Evolutionary conservation across 1,139 yeast species (phyloP).

Genomic region (Sugiyamaella xylanicola): DNA sequence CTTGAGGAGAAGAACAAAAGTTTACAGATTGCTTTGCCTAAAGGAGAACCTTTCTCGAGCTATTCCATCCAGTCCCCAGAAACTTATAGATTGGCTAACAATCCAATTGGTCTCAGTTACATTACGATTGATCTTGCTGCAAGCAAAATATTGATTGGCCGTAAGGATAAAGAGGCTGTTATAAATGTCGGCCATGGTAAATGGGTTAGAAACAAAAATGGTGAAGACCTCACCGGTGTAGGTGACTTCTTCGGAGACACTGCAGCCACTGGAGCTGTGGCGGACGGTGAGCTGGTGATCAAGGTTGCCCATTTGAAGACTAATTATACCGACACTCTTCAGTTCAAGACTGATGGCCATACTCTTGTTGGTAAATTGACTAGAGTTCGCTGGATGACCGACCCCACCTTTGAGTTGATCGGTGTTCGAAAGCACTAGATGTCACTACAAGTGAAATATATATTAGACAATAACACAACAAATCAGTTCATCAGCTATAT

Average conservation of each 20-base stretch:
- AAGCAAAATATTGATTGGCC: conserved; percentile 1
- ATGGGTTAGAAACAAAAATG: conserved; percentile 13
- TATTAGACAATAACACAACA: no score
- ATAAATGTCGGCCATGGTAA: conserved; percentile 12
- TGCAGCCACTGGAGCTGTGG: conserved; percentile 15
- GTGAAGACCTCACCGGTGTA: conserved; percentile 9
- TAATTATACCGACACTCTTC: conserved; percentile 6
- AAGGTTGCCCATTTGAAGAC: conserved; percentile 14
- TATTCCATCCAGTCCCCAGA: neutral
- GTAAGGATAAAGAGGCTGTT: conserved; percentile 1
- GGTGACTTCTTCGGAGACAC: conserved; percentile 16
- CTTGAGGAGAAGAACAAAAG: conserved; percentile 7
- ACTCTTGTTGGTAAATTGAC: conserved; percentile 4
- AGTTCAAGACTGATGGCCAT: conserved; percentile 6
- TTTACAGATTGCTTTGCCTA: conserved; percentile 9
- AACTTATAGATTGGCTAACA: conserved; percentile 10
- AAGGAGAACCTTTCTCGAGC: neutral
- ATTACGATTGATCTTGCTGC: conserved; percentile 7
- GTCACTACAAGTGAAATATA: no score
- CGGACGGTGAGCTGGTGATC: conserved; percentile 9
- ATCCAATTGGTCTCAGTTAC: conserved; percentile 2
- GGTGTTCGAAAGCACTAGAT: conserved; percentile 9
- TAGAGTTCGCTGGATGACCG: conserved; percentile 8
- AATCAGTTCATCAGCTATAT: neutral
- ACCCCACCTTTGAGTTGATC: conserved; percentile 2